Evolutionary conservation across 2,329 filamentous ascomycete species (phyloP).

Genomic region (Coniochaeta sp.): DNA sequence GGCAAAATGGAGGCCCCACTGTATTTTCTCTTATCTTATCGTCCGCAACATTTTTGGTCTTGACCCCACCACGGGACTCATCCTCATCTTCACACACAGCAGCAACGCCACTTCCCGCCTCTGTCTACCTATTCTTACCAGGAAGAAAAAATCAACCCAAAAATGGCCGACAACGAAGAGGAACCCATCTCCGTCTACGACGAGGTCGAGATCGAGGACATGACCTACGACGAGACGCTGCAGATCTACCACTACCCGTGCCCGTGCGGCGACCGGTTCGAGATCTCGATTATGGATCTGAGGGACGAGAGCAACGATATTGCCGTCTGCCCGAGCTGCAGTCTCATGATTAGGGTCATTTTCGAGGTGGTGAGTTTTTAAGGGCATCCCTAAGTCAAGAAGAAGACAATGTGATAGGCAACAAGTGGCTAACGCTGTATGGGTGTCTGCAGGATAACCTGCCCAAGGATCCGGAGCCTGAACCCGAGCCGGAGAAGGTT

Average conservation of each 20-base stretch:
- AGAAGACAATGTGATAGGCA: background rate
- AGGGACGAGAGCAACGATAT: conserved; percentile 73
- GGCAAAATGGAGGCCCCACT: background rate
- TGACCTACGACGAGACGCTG: conserved; percentile 76
- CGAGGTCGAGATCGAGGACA: conserved; percentile 97
- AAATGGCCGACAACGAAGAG: conserved; percentile 49
- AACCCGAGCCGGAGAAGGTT: conserved; percentile 14
- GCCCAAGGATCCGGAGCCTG: conserved; percentile 26
- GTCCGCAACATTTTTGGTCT: background rate
- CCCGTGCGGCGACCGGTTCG: conserved; percentile 93
- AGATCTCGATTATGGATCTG: conserved; percentile 79
- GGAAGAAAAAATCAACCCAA: background rate
- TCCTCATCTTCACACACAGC: background rate
- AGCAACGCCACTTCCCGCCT: background rate
- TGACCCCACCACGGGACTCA: background rate
- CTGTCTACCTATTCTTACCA: background rate
- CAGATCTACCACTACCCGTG: conserved; percentile 96
- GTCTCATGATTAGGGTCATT: conserved; percentile 91
- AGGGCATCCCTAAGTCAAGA: background rate
- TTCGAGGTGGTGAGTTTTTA: conserved; percentile 64
- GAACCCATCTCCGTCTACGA: conserved; percentile 69
- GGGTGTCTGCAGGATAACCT: conserved; percentile 29
- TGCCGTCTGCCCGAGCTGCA: conserved; percentile 95
- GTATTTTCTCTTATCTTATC: background rate
- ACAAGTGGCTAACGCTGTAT: background rate